phyloP scores from a whole-genome alignment of 2,329 filamentous ascomycete species.

The Aspergillus arachidicola region DNA sequence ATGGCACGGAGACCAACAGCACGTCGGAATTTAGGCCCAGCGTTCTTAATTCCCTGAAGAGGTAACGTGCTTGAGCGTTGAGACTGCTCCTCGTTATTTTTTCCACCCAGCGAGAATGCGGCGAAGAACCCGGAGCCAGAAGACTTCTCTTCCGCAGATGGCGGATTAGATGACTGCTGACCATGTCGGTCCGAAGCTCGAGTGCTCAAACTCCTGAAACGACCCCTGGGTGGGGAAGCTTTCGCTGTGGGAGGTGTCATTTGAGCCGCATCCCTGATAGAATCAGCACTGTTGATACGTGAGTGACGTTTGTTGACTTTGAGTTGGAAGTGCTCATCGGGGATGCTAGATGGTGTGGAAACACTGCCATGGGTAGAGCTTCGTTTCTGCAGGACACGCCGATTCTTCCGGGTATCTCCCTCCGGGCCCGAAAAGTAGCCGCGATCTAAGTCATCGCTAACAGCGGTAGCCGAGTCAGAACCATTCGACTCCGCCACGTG shows the following conservation, averaged over 20 bases:
- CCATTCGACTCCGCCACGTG: slow-evolving; percentile 28
- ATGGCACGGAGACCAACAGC: slow-evolving; percentile 77
- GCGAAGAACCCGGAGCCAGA: slow-evolving; percentile 44
- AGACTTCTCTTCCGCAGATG: slow-evolving; percentile 54
- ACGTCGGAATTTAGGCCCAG: slow-evolving; percentile 60
- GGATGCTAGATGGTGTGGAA: slow-evolving; percentile 73
- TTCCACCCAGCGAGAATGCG: slow-evolving; percentile 52
- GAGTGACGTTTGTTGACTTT: slow-evolving; percentile 72
- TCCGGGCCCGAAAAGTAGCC: slow-evolving; percentile 95
- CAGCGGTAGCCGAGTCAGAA: slow-evolving; percentile 35
- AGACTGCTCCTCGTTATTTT: slow-evolving; percentile 52
- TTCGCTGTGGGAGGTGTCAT: slow-evolving; percentile 62
- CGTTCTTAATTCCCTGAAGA: slow-evolving; percentile 57
- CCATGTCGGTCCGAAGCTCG: slow-evolving; percentile 48
- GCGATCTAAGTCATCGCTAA: slow-evolving; percentile 68
- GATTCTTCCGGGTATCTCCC: slow-evolving; percentile 68
- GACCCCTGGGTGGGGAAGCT: slow-evolving; percentile 53
- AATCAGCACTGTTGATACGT: slow-evolving; percentile 77
- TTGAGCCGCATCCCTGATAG: slow-evolving; percentile 60
- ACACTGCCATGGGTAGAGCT: slow-evolving; percentile 49
- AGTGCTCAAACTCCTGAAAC: slow-evolving; percentile 64
- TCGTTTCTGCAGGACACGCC: slow-evolving; percentile 81
- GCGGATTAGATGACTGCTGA: slow-evolving; percentile 56
- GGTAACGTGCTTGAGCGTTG: slow-evolving; percentile 53
- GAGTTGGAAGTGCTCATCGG: slow-evolving; percentile 70